phyloP scores from a whole-genome alignment of 2,329 filamentous ascomycete species.

The Chaetothyriales sp. region DNA sequence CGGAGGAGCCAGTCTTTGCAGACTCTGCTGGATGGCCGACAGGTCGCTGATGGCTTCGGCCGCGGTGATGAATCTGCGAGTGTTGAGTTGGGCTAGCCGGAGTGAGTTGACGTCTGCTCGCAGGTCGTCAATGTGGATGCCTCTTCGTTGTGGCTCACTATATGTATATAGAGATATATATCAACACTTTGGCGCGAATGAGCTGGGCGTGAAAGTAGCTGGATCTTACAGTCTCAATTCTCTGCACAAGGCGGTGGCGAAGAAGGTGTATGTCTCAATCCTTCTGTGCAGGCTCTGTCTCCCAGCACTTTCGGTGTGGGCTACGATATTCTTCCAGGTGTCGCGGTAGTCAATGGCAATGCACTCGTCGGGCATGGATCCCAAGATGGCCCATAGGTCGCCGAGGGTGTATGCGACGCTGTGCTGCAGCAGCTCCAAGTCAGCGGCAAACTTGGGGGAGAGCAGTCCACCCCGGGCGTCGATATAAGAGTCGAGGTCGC shows the following conservation, averaged over 20 bases:
- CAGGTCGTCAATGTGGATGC: background rate
- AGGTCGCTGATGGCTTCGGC: constrained; percentile 5
- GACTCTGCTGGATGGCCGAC: background rate
- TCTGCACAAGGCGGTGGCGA: constrained; percentile 33
- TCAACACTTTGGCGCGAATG: background rate
- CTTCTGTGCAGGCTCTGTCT: constrained; percentile 34
- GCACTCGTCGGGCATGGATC: constrained; percentile 22
- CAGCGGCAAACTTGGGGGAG: constrained; percentile 26
- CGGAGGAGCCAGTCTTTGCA: background rate
- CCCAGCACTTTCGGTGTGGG: constrained; percentile 33
- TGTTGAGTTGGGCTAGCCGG: constrained; percentile 4
- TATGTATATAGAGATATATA: background rate
- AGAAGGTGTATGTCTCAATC: constrained; percentile 37
- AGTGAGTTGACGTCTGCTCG: background rate
- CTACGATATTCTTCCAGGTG: constrained; percentile 37
- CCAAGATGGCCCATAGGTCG: constrained; percentile 36
- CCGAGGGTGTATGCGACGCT: constrained; percentile 40
- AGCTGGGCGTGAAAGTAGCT: background rate
- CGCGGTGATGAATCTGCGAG: constrained; percentile 8
- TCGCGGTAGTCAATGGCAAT: constrained; percentile 28
- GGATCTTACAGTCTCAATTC: constrained; percentile 33
- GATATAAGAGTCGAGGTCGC: constrained; percentile 33
- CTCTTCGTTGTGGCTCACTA: background rate
- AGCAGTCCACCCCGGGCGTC: constrained; percentile 23
- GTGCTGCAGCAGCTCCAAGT: constrained; percentile 35